A percentile compares a stretch with the other conserved stretches of the same genome.
These are phyloP conservation scores for Hapsidospora chrysogenum DNA, from an alignment of 495 filamentous ascomycete species.

Conservation along the genomic window DNA sequence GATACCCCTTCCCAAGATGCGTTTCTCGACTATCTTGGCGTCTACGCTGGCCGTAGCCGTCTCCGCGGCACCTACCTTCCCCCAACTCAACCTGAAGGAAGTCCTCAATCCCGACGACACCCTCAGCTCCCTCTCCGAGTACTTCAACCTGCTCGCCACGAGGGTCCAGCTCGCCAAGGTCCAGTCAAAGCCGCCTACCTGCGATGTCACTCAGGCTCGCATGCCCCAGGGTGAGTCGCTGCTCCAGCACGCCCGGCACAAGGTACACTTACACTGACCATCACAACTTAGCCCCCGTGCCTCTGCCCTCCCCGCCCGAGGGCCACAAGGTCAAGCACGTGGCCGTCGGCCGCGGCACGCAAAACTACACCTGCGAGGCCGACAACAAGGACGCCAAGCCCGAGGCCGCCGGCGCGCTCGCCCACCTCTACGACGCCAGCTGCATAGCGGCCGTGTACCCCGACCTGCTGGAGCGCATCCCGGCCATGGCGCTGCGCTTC, in stretches of 20 bases:
- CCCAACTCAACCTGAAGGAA: constrained; percentile 14
- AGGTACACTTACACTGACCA: too few relatives aligned
- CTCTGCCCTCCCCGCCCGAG: constrained; percentile 37
- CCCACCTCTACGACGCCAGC: constrained; percentile 73
- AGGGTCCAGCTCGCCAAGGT: constrained; percentile 26
- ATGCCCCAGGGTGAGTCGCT: constrained; percentile 26
- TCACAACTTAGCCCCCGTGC: constrained; percentile 13
- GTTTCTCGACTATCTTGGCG: constrained; percentile 22
- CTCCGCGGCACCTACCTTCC: constrained; percentile 30
- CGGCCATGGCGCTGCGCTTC: constrained; percentile 38
- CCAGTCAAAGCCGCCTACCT: constrained; percentile 21
- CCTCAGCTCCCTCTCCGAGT: constrained; percentile 27
- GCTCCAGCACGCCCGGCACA: constrained; percentile 5
- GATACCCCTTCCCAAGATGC: constrained; percentile 18
- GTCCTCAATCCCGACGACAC: constrained; percentile 14
- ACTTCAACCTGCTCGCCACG: constrained; percentile 34
- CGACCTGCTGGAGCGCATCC: constrained; percentile 39
- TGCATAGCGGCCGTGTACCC: constrained; percentile 57
- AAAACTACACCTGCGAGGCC: constrained; percentile 80
- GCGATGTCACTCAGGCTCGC: constrained; percentile 31
- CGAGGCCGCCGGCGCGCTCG: constrained; percentile 54
- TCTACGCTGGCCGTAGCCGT: constrained; percentile 28
- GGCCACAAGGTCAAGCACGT: constrained; percentile 54
- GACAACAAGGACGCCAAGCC: constrained; percentile 40
- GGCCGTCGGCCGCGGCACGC: constrained; percentile 69